phyloP scores from a whole-genome alignment of 441 rosid species.

The Erodium moschatum region DNA sequence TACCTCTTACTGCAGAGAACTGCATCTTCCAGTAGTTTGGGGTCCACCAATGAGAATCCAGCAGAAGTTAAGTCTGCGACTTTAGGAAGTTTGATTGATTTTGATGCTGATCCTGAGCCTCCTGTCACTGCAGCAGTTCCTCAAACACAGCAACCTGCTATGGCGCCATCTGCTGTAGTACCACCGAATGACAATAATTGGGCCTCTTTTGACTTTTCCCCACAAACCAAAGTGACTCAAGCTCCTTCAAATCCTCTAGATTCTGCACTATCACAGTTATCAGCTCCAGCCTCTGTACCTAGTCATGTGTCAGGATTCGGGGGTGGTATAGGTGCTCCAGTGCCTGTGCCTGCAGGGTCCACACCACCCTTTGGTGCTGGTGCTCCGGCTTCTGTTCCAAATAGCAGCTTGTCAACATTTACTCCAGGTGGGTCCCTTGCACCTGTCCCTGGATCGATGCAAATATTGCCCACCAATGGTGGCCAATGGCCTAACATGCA shows the following conservation, averaged over 20 bases:
- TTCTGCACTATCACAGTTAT: conserved; percentile 68
- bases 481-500: conserved; percentile 39
- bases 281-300: conserved; percentile 45
- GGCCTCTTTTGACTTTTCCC: conserved; percentile 77
- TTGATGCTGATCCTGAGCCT: conserved; percentile 79
- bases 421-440: conserved; percentile 29
- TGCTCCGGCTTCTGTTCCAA: conserved; percentile 17
- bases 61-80: conserved; percentile 55
- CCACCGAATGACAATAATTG: conserved; percentile 56
- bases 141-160: conserved; percentile 36
- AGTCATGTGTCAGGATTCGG: conserved; percentile 33
- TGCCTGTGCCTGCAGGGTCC: too few relatives aligned
- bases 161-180: conserved; percentile 34
- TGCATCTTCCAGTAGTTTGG: conserved; percentile 60
- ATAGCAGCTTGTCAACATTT: conserved; percentile 26
- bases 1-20: conserved; percentile 48
- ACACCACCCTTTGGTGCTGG: too few relatives aligned
- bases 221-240: conserved; percentile 46
- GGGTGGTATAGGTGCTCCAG: not conserved
- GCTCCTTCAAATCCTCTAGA: conserved; percentile 53
- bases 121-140: conserved; percentile 31
- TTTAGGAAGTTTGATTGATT: conserved; percentile 76
- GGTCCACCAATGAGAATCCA: conserved; percentile 45
- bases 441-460: conserved; percentile 28
- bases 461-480: conserved; percentile 27